A percentile compares a stretch with the other conserved stretches of the same genome.
Conservation (phyloP, 2,329 filamentous ascomycete genomes). For the Bimuria novae-zelandiae region DNA sequence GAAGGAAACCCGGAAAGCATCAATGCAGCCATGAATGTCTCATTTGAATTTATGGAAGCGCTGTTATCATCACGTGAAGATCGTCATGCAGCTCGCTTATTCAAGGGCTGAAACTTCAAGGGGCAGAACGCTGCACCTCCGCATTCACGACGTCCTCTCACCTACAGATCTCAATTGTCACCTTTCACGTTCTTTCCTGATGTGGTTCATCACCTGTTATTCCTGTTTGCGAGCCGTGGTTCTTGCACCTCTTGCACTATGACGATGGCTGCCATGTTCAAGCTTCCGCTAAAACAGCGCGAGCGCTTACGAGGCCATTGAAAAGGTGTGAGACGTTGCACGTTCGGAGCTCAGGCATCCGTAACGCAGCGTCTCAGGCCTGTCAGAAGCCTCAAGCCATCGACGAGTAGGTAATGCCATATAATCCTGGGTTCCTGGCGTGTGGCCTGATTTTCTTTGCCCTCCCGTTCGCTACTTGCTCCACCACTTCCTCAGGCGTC, state of each 20-base stretch:
- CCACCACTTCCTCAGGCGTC: constrained; percentile 22
- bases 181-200: too few species aligned
- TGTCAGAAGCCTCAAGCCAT: constrained; percentile 30
- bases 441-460: constrained; percentile 38
- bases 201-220: neutral
- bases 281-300: constrained; percentile 5
- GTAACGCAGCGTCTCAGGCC: constrained; percentile 35
- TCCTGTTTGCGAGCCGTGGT: neutral
- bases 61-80: neutral
- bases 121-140: neutral
- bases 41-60: neutral
- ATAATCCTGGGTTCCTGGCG: constrained; percentile 31
- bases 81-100: neutral
- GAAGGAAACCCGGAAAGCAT: neutral
- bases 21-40: neutral
- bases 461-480: constrained; percentile 8
- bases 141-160: constrained; percentile 1
- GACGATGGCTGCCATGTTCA: neutral
- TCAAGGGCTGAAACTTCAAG: constrained; percentile 2
- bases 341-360: constrained; percentile 24
- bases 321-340: constrained; percentile 16
- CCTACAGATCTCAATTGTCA: neutral
- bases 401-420: constrained; percentile 26
- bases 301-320: constrained; percentile 15
- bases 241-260: neutral